phyloP scores from a whole-genome alignment of 2,329 filamentous ascomycete genomes.

The Aspergillus neoniger region DNA sequence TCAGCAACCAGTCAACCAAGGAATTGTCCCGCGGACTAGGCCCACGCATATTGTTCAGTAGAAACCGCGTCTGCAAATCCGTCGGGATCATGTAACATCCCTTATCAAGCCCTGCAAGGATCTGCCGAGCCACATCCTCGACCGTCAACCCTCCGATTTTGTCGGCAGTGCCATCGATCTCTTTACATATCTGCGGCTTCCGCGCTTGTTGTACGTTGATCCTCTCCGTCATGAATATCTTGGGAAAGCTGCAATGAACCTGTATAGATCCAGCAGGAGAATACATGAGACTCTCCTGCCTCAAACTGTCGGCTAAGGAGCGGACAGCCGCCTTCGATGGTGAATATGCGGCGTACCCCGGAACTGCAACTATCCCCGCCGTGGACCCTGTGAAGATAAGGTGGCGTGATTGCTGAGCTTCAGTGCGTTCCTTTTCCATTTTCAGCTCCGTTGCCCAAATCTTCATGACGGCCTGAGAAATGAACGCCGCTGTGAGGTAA shows the following conservation, averaged over 20 bases:
- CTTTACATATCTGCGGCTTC: constrained; percentile 13
- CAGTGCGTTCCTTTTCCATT: background rate
- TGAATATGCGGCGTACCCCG: constrained; percentile 18
- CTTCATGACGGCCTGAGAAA: constrained; percentile 11
- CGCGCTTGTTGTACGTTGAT: constrained; percentile 8
- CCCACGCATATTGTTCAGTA: constrained; percentile 16
- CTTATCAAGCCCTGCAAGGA: background rate
- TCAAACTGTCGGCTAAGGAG: constrained; percentile 17
- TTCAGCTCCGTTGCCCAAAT: constrained; percentile 8
- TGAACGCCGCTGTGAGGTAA: constrained; percentile 14
- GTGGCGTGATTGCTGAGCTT: background rate
- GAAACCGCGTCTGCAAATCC: constrained; percentile 4
- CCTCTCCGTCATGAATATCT: constrained; percentile 7
- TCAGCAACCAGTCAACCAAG: constrained; percentile 2
- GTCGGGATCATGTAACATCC: constrained; percentile 5
- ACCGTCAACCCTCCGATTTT: background rate
- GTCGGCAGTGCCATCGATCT: constrained; percentile 8
- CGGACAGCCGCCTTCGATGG: constrained; percentile 18
- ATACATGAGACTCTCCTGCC: constrained; percentile 15
- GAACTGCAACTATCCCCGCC: constrained; percentile 12
- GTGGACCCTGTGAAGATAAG: constrained; percentile 17
- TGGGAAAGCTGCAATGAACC: constrained; percentile 16
- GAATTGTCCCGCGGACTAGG: constrained; percentile 11
- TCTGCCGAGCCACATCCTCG: constrained; percentile 4
- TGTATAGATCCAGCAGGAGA: background rate